phyloP scores from a whole-genome alignment of 352 stramenopile species.

The Globisporangium paddicum region DNA sequence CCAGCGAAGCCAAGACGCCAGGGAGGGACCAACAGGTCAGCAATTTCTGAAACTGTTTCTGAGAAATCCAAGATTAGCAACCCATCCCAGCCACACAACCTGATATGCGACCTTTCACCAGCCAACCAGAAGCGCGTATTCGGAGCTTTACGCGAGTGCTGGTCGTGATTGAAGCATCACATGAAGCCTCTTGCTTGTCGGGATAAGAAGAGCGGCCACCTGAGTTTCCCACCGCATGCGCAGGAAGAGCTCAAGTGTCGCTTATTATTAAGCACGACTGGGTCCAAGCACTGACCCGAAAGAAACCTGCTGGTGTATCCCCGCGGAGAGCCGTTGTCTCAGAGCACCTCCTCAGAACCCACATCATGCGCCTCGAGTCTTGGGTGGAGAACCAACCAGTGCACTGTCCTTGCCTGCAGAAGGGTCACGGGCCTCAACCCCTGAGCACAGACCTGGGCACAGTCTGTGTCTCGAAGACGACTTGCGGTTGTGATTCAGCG shows the following conservation, averaged over 20 bases:
- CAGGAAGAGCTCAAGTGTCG: neutral
- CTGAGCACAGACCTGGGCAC: too few relatives aligned
- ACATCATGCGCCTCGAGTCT: neutral
- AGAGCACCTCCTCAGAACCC: slow-evolving; percentile 3
- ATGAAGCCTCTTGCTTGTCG: neutral
- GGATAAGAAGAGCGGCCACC: too few relatives aligned
- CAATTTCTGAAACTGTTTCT: neutral
- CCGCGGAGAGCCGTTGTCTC: slow-evolving; percentile 7
- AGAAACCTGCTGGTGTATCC: neutral
- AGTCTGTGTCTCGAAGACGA: slow-evolving; percentile 7
- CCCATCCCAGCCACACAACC: neutral
- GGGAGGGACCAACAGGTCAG: neutral
- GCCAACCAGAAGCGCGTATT: neutral
- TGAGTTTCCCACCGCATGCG: too few relatives aligned
- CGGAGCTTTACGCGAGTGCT: neutral
- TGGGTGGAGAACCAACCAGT: slow-evolving; percentile 2
- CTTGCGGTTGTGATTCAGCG: neutral
- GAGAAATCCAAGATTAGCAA: neutral
- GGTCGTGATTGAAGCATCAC: neutral
- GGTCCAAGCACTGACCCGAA: neutral
- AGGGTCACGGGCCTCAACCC: neutral
- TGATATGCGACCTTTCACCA: neutral
- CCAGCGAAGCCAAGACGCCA: neutral
- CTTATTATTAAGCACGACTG: neutral
- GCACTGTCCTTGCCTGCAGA: neutral